phyloP scores from a whole-genome alignment of 306 rosid genomes.

The Inga laurina region DNA sequence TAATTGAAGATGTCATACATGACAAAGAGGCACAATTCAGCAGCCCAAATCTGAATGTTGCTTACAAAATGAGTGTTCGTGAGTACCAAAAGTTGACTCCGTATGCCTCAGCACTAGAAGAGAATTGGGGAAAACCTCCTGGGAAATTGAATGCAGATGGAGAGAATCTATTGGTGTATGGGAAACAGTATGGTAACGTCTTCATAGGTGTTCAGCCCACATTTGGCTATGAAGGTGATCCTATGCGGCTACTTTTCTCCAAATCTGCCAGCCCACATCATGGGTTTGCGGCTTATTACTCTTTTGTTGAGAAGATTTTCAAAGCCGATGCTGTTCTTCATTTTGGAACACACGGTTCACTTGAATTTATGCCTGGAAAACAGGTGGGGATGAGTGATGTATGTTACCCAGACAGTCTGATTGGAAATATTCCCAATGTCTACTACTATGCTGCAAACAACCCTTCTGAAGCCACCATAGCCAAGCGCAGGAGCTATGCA shows the following conservation, averaged over 20 bases:
- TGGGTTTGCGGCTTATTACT: conserved; percentile 94
- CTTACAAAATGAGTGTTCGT: conserved; percentile 89
- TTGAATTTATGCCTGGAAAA: conserved; percentile 99
- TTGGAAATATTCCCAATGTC: conserved; percentile 90
- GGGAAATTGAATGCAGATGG: conserved; percentile 97
- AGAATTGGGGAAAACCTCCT: conserved; percentile 98
- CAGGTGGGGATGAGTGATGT: conserved; percentile 99
- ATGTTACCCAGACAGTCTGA: conserved; percentile 91
- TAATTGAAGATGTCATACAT: conserved; percentile 87
- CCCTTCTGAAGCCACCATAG: conserved; percentile 98
- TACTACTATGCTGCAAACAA: conserved; percentile 97
- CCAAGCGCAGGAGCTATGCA: conserved; percentile 97
- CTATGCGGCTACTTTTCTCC: conserved; percentile 96
- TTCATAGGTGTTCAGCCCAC: conserved; percentile 99
- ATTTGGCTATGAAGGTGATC: conserved; percentile 97
- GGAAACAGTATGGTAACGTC: conserved; percentile 86
- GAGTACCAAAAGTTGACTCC: conserved; percentile 89
- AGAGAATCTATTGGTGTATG: conserved; percentile 90
- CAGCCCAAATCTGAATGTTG: conserved; percentile 89
- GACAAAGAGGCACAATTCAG: conserved; percentile 99
- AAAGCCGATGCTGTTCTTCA: conserved; percentile 96
- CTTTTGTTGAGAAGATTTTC: conserved; percentile 88
- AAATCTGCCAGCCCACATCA: conserved; percentile 99
- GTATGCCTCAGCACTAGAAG: conserved; percentile 79
- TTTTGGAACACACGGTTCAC: conserved; percentile 97